Evolutionary conservation across 2,329 filamentous ascomycete species (phyloP).

Genomic region (Cercospora beticola): DNA sequence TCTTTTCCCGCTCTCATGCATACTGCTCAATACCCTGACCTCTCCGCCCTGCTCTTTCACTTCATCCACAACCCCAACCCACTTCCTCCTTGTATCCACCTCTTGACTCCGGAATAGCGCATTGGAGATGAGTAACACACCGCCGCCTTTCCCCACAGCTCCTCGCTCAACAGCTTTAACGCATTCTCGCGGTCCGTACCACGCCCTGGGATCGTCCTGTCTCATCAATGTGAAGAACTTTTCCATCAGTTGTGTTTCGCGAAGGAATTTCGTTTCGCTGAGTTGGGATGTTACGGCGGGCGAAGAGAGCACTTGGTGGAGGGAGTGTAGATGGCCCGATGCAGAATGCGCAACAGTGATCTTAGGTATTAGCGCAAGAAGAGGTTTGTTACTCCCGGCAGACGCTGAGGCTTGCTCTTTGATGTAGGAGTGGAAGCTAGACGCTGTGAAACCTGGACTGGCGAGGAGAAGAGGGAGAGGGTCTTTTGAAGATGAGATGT

Average conservation of each 20-base stretch:
- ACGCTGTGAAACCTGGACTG: constrained; percentile 83
- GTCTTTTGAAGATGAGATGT: constrained; percentile 56
- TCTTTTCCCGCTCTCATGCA: constrained; percentile 88
- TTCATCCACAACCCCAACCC: constrained; percentile 81
- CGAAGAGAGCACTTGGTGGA: constrained; percentile 83
- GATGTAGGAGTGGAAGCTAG: constrained; percentile 75
- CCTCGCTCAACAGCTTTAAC: constrained; percentile 80
- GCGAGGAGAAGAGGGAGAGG: constrained; percentile 77
- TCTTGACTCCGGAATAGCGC: constrained; percentile 81
- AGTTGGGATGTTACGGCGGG: constrained; percentile 74
- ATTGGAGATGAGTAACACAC: constrained; percentile 82
- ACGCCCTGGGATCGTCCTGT: constrained; percentile 81
- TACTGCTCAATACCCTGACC: constrained; percentile 82
- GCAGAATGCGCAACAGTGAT: constrained; percentile 76
- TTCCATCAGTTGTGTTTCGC: constrained; percentile 82
- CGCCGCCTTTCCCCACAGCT: constrained; percentile 82
- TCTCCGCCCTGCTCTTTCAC: constrained; percentile 84
- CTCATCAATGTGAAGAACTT: constrained; percentile 75
- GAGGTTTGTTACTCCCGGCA: constrained; percentile 63
- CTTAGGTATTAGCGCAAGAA: constrained; percentile 63
- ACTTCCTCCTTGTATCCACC: constrained; percentile 71
- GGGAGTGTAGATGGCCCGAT: constrained; percentile 79
- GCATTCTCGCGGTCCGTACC: constrained; percentile 84
- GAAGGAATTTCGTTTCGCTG: constrained; percentile 82
- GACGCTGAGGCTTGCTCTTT: constrained; percentile 61